A percentile compares a stretch with the other conserved stretches of the same genome.
phyloP scores from a whole-genome alignment of 2,329 filamentous ascomycete genomes.

The Fusarium sp. region DNA sequence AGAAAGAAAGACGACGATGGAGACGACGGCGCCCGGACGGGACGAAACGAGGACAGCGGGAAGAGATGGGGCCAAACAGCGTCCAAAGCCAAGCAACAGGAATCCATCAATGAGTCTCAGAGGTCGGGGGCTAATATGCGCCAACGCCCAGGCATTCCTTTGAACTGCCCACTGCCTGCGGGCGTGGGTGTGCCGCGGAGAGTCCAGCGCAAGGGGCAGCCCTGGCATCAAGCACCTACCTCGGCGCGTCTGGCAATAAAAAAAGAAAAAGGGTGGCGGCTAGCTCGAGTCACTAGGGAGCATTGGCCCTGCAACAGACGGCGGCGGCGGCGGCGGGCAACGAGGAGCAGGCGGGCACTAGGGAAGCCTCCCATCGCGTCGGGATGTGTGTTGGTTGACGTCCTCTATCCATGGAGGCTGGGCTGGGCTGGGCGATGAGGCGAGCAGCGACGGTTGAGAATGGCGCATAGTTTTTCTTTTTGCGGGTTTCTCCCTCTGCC shows the following conservation, averaged over 20 bases:
- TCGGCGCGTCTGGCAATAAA: conserved; percentile 4
- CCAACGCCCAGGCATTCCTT: conserved; percentile 31
- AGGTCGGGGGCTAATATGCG: conserved; percentile 3
- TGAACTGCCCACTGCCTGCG: conserved; percentile 2
- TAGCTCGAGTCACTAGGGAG: conserved; percentile 7
- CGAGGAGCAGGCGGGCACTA: conserved; percentile 42
- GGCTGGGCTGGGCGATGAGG: background rate
- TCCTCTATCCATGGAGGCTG: background rate
- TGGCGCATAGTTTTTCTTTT: conserved; percentile 2
- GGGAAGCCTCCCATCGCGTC: conserved; percentile 38
- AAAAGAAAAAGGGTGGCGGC: conserved; percentile 1
- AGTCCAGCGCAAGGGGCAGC: conserved; percentile 18
- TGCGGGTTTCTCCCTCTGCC: background rate
- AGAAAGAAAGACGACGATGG: conserved; percentile 31
- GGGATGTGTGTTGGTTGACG: conserved; percentile 27
- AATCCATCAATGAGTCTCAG: conserved; percentile 24
- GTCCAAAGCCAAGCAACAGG: conserved; percentile 19
- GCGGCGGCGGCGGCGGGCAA: conserved; percentile 20
- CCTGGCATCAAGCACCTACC: conserved; percentile 4
- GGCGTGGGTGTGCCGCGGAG: conserved; percentile 1
- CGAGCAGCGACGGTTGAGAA: background rate
- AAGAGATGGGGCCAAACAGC: conserved; percentile 35
- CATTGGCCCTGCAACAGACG: conserved; percentile 7
- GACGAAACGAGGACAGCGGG: conserved; percentile 36
- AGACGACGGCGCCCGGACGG: conserved; percentile 30